A percentile compares a stretch with the other conserved stretches of the same genome.
Conservation (phyloP, 2,329 filamentous ascomycete genomes). For the Juglanconis oblonga region DNA sequence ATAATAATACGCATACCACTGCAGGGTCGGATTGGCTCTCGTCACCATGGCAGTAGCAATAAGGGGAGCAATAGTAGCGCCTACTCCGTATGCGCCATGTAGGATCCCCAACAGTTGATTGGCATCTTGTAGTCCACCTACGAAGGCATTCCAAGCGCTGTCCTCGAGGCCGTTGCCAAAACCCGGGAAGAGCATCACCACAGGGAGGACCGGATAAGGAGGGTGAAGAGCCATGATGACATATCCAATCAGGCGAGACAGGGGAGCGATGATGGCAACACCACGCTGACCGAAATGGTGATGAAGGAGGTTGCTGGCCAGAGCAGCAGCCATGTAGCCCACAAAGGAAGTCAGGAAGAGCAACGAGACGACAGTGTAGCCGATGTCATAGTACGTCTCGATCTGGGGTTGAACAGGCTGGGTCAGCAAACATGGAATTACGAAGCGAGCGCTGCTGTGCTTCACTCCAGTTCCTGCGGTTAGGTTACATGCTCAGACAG, state of each 20-base stretch:
- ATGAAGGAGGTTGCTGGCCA: constrained; percentile 65
- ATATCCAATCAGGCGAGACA: constrained; percentile 63
- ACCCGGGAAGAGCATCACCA: constrained; percentile 64
- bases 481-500: not conserved
- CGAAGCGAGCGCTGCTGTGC: too few relatives aligned
- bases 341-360: constrained; percentile 65
- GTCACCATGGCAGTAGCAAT: constrained; percentile 73
- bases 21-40: constrained; percentile 44
- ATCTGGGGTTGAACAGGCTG: constrained; percentile 36
- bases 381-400: constrained; percentile 59
- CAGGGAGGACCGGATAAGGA: constrained; percentile 63
- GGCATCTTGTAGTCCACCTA: constrained; percentile 68
- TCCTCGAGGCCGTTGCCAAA: constrained; percentile 65
- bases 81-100: constrained; percentile 70
- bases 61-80: constrained; percentile 66
- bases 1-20: constrained; percentile 76
- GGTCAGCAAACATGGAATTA: not conserved
- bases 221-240: constrained; percentile 64
- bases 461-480: too few relatives aligned
- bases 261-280: constrained; percentile 62
- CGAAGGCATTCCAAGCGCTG: constrained; percentile 57
- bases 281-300: constrained; percentile 66
- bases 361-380: constrained; percentile 62
- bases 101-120: constrained; percentile 74
- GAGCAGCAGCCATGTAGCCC: constrained; percentile 61